Base-by-base conservation (phyloP, 768 basidiomycete species). In the Calocybe indica region DNA sequence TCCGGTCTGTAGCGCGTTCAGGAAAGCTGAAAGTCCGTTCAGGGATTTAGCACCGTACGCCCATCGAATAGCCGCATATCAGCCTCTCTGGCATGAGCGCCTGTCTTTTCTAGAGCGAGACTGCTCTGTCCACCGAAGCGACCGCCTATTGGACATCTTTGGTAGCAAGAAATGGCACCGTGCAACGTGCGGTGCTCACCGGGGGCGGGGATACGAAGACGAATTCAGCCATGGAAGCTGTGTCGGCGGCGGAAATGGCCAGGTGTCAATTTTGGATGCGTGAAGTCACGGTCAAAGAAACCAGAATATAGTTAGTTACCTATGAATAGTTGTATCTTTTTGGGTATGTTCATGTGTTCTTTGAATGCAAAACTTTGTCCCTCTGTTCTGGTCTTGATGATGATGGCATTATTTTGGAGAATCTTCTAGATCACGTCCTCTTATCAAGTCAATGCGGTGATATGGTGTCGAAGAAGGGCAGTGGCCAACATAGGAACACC, bases 131-230 rank as follows among this genome's bases (percentile, higher is more conserved):
- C 22, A 4, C 22, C 22, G 22, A 22, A 1, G 76, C 78, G 3
- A 67, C 63, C n/a, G 53, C 37, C 46, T 78, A 78, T 15, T 74
- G 68, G 0, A 70, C 63, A 0, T 79, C 77, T 51, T 79, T 75
- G 12, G 72, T 64, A 3, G 71, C 66, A 53, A 76, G 22, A 22
- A 22, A 22, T 22, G 22, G 22, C 22, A 79, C 6, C 79, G 68
- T 1, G 72, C 76, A 12, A 80, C 66, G 52, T 80, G 69, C 22
- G 74, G 68, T 9, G 76, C 22, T 22, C 22, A 61, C 49, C 4
- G 55, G 65, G 39, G 65, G 67, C 2, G 52, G 46, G 2, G 48
- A 61, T 36, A 39, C 46, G 2, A 51, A 15, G 8, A 68, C 63
- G 1, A 60, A 52, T 14, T 65, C 62, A 1, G 40, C 37, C 3